phyloP scores from a whole-genome alignment of 78 protist species.

The Polysphondylium violaceum region DNA sequence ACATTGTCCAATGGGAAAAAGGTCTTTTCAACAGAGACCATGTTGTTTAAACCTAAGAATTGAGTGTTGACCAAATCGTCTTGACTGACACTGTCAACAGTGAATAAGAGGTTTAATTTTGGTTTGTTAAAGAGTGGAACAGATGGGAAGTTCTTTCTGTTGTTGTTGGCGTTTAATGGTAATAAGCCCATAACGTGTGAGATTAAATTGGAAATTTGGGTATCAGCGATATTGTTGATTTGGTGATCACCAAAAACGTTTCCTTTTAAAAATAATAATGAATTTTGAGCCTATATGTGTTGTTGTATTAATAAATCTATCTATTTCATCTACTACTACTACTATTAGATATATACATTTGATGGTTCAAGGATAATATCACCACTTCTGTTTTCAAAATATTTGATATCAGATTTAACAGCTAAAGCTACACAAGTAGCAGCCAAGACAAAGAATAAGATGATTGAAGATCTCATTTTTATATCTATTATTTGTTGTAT shows the following conservation, averaged over 20 bases:
- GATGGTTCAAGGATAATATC: conserved; percentile 54
- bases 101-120: conserved; percentile 45
- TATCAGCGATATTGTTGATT: conserved; percentile 17
- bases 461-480: conserved; percentile 9
- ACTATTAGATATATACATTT: not conserved
- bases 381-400: conserved; percentile 12
- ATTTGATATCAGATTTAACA: conserved; percentile 20
- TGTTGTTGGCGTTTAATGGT: conserved; percentile 34
- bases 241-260: not conserved
- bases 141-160: conserved; percentile 21
- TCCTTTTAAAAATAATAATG: conserved; percentile 53
- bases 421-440: not conserved
- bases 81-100: conserved; percentile 14
- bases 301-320: not conserved
- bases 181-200: conserved; percentile 63
- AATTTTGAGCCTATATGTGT: conserved; percentile 1
- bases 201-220: conserved; percentile 32
- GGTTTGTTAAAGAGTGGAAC: conserved; percentile 74
- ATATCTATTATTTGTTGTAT: conserved; percentile 5
- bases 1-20: conserved; percentile 46
- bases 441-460: conserved; percentile 12
- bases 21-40: conserved; percentile 32
- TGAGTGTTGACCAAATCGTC: conserved; percentile 20
- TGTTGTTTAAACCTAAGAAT: not conserved
- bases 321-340: not conserved